Conservation (phyloP, 352 stramenopile species). For the Achlya hypogyna region DNA sequence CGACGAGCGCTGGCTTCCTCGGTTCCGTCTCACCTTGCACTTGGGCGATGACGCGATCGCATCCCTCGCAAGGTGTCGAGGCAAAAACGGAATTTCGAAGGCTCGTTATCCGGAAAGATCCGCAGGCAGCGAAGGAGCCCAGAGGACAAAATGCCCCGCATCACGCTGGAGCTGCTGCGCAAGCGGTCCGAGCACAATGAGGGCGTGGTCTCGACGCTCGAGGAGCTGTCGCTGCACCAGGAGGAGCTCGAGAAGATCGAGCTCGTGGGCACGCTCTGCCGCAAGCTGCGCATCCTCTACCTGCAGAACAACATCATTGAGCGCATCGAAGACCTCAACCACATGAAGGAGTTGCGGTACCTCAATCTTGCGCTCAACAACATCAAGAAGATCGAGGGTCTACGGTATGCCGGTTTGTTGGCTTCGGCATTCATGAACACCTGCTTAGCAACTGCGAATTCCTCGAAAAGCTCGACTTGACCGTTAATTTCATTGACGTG, state of each 20-base stretch:
- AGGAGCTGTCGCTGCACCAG: constrained; percentile 90
- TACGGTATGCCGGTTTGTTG: constrained; percentile 24
- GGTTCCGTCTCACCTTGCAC: neutral
- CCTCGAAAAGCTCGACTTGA: constrained; percentile 90
- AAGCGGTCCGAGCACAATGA: constrained; percentile 94
- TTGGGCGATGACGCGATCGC: neutral
- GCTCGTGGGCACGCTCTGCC: constrained; percentile 82
- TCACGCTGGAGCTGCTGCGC: constrained; percentile 73
- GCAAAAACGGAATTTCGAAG: too few relatives aligned
- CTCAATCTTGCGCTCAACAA: constrained; percentile 96
- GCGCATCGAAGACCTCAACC: constrained; percentile 87
- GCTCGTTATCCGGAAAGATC: neutral
- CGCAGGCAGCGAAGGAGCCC: too few relatives aligned
- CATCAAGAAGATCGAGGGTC: constrained; percentile 81
- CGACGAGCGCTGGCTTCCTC: neutral
- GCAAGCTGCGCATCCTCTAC: constrained; percentile 90
- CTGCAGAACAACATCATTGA: constrained; percentile 96
- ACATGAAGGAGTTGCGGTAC: constrained; percentile 92
- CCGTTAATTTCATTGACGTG: constrained; percentile 93
- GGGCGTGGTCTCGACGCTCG: constrained; percentile 84
- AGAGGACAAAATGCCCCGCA: constrained; percentile 40
- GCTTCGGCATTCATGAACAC: neutral
- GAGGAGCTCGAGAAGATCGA: constrained; percentile 91
- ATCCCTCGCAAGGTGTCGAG: neutral
- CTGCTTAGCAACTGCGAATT: constrained; percentile 65